phyloP scores from a whole-genome alignment of 2,329 filamentous ascomycete genomes.

The Trichoderma sp. region DNA sequence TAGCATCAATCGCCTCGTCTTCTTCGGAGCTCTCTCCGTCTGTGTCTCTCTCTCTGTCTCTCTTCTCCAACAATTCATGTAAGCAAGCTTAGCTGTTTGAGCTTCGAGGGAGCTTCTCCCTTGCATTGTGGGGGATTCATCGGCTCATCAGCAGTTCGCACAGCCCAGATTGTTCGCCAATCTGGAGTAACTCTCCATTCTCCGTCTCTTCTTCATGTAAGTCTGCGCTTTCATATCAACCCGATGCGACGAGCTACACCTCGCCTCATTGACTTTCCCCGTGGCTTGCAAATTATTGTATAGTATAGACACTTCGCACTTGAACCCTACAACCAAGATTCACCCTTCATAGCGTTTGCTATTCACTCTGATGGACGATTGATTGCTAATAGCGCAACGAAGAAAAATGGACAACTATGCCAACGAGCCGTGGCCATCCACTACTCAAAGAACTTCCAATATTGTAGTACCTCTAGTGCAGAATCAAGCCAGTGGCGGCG shows the following conservation, averaged over 20 bases:
- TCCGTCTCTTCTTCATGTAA: not conserved
- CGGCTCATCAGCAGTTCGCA: not conserved
- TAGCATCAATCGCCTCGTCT: not conserved
- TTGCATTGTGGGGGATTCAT: not conserved
- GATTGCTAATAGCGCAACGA: not conserved
- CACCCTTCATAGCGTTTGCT: not conserved
- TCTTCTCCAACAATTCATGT: not conserved
- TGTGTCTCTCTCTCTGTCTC: not conserved
- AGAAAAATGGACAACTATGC: not conserved
- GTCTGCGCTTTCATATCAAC: not conserved
- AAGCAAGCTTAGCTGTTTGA: not conserved
- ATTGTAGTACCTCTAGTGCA: not conserved
- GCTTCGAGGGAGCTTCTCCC: not conserved
- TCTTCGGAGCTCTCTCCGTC: not conserved
- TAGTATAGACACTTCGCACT: not conserved
- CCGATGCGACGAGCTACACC: not conserved
- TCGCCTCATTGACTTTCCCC: not conserved
- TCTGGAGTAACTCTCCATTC: not conserved
- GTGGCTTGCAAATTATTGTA: not conserved
- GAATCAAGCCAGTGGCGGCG: not conserved
- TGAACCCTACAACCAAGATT: not conserved
- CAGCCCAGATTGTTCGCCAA: not conserved
- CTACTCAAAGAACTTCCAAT: not conserved
- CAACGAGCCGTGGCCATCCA: conserved; percentile 1
- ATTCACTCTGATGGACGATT: not conserved